phyloP scores from a whole-genome alignment of 2,329 filamentous ascomycete genomes.

The Aspergillus brasiliensis region DNA sequence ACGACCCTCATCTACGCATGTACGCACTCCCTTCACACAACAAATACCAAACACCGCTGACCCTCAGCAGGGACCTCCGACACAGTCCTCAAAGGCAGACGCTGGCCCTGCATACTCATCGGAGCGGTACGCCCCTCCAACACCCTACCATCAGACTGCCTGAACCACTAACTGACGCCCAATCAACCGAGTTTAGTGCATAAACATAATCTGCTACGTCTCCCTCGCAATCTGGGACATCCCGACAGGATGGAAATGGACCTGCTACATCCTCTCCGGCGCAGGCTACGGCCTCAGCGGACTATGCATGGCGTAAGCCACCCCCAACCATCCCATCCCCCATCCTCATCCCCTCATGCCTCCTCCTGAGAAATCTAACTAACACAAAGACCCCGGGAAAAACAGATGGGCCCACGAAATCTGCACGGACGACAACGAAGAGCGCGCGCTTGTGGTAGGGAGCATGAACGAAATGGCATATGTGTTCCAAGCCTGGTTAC shows the following conservation, averaged over 20 bases:
- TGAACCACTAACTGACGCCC: too few species aligned
- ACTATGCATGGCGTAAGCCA: conserved; percentile 51
- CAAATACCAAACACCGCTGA: not conserved
- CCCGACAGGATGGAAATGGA: conserved; percentile 62
- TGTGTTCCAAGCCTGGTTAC: conserved; percentile 70
- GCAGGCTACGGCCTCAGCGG: conserved; percentile 52
- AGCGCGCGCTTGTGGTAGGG: conserved; percentile 66
- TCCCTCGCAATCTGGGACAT: conserved; percentile 55
- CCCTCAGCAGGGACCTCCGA: conserved; percentile 59
- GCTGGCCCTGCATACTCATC: conserved; percentile 68
- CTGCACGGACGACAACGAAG: conserved; percentile 61
- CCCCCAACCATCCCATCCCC: conserved; percentile 6
- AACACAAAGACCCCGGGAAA: not conserved
- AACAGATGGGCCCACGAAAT: conserved; percentile 57
- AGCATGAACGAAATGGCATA: conserved; percentile 71
- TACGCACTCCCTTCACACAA: conserved; percentile 9
- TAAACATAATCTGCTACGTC: conserved; percentile 48
- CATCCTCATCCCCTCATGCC: not conserved
- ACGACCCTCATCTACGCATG: conserved; percentile 65
- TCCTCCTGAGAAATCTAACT: not conserved
- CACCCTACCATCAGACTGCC: too few species aligned
- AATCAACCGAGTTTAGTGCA: too few species aligned
- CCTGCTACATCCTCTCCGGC: conserved; percentile 60
- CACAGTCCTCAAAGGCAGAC: conserved; percentile 57
- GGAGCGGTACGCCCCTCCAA: conserved; percentile 53